Base-by-base conservation (phyloP, 2,329 filamentous ascomycete genomes). In the Microdochium nivale region DNA sequence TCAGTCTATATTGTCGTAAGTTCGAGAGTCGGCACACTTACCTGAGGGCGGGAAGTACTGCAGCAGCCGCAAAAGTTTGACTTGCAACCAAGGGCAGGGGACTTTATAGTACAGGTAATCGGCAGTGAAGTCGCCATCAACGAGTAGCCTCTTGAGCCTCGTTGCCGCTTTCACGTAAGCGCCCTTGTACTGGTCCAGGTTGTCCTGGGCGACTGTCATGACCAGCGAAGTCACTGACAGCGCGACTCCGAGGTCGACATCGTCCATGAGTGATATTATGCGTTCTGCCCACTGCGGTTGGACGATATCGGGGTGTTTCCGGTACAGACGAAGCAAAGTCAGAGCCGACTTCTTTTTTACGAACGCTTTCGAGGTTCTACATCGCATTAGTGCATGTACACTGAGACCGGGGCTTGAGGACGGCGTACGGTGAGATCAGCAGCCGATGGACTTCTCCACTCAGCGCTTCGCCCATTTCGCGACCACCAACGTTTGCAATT, bases 51-150 rank as follows among this genome's bases (percentile, higher is more conserved):
- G 88, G 68, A 96, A 99, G 68, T 97, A 99, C 70, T 99, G 94
- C 57, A 99, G 77, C 54, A 99, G 72, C 55, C 91, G 84, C 58
- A 99, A 71, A 19, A 99, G 78, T 72, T 99, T 99, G 63, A 97
- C 88, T 70, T 97, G 91, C 53, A 99, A 84, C 94, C 94, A 99
- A 2, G 94, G 94, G 65, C 94, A 99, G 1, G 94, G 94, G n/a
- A 99, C 94, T 64, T 96, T 96, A 77, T 99, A 99, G 74, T 99
- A 99, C 25, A 96, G 81, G 66, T 99, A 99, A 66, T 97, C 94
- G 52, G 83, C 80, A 0, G 89, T 82, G 62, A 89, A 94, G 60
- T 99, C 92, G 56, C 87, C 86, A 59, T 97, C 92, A 25, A 97
- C 84, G 16, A 96, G 78, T 58, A 97, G 88, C 58, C 88, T 86